Evolutionary conservation across 768 basidiomycete genomes (phyloP), one percentile per base, ranked within the genome.

Genomic region (Hydnum rufescens): DNA sequence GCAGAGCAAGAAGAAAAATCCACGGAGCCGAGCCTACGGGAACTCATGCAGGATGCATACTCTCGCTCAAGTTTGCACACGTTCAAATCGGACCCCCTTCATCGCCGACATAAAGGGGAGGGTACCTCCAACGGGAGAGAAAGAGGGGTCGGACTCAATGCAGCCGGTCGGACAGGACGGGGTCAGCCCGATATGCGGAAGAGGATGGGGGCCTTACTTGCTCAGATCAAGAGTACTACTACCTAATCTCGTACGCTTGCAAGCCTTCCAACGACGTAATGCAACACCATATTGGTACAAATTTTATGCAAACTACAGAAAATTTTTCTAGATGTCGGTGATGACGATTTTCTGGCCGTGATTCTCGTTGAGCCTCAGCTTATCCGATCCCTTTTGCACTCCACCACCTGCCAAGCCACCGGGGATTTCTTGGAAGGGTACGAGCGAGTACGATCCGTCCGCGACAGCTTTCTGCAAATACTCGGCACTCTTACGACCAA

Each of bases 171-270:
- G 42, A 26, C 6, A 26, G 49, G 36, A 1, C 50, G 44, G 25
- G 55, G 64, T 26, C 64, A 64, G 55, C 65, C 65, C n/a, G 62
- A 64, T 58, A 63, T 66, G 64, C 60, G 60, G 32, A 62, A 62
- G 26, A 60, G 63, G 55, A 66, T 66, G 63, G 63, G 61, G 6
- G 57, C 58, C 13, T 44, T 66, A 51, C 56, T 66, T 56, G 64
- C 49, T 25, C 44, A 47, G 26, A 47, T 47, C 44, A 25, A 47
- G 44, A 13, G 8, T 25, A 47, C n/a, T n/a, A n/a, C n/a, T n/a
- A n/a, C n/a, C n/a, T n/a, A n/a, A n/a, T n/a, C n/a, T n/a, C n/a
- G n/a, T n/a, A n/a, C n/a, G n/a, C n/a, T n/a, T n/a, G n/a, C n/a
- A n/a, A n/a, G n/a, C n/a, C n/a, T n/a, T n/a, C n/a, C n/a, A n/a